Conservation (phyloP, 192 early-diverging fungal species). For the Borealophlyctis nickersoniae region DNA sequence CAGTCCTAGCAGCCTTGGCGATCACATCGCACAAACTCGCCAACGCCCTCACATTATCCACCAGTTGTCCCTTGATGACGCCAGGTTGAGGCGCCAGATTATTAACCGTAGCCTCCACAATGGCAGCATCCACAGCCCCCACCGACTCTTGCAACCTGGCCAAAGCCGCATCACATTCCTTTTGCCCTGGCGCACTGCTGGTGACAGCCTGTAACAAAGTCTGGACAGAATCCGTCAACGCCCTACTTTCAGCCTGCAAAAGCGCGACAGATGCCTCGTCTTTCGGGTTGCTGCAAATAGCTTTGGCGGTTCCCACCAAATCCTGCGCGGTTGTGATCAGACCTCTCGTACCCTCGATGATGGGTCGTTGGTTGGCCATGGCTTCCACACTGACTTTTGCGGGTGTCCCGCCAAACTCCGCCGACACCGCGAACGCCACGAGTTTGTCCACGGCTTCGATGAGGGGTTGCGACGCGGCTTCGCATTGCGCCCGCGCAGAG, state of each 20-base stretch:
- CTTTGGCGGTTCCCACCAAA: constrained; percentile 37
- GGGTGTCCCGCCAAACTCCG: constrained; percentile 42
- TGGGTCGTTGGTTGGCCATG: constrained; percentile 36
- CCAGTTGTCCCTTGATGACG: constrained; percentile 28
- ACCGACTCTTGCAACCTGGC: constrained; percentile 38
- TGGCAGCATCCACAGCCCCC: constrained; percentile 36
- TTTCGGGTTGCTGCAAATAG: constrained; percentile 43
- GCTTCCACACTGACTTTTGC: constrained; percentile 41
- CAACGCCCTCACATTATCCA: constrained; percentile 40
- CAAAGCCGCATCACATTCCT: constrained; percentile 48
- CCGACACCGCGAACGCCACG: constrained; percentile 27
- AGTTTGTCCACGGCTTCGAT: constrained; percentile 44
- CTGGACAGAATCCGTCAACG: constrained; percentile 32
- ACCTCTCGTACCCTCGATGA: constrained; percentile 33
- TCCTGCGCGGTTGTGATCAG: constrained; percentile 35
- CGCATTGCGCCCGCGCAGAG: constrained; percentile 29
- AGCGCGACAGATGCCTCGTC: constrained; percentile 25
- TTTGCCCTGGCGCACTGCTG: constrained; percentile 46
- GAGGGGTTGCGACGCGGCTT: constrained; percentile 31
- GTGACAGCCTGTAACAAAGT: constrained; percentile 31
- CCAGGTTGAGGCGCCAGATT: constrained; percentile 31
- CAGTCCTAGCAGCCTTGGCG: constrained; percentile 35
- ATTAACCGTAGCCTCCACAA: constrained; percentile 48
- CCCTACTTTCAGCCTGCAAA: constrained; percentile 28
- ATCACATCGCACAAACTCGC: constrained; percentile 45